phyloP scores from a whole-genome alignment of 2,329 filamentous ascomycete genomes.

The Coniochaeta ligniaria region DNA sequence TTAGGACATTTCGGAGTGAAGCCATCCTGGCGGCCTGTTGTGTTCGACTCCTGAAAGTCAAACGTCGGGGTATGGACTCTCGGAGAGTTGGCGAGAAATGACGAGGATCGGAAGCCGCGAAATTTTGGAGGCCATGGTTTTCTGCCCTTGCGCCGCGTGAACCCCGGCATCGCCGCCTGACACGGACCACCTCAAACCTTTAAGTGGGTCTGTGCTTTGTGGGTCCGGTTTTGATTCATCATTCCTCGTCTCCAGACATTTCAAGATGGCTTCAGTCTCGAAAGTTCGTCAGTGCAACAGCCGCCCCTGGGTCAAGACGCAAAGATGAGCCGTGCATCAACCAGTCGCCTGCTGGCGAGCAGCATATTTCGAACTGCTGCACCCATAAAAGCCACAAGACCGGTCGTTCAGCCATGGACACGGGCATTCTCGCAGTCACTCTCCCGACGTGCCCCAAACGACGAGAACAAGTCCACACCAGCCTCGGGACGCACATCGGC shows the following conservation, averaged over 20 bases:
- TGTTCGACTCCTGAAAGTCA: constrained; percentile 18
- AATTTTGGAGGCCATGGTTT: constrained; percentile 4
- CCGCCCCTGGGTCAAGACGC: not conserved
- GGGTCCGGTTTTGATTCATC: not conserved
- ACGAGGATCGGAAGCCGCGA: constrained; percentile 1
- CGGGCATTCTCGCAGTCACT: constrained; percentile 15
- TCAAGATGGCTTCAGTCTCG: not conserved
- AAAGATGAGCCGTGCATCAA: constrained; percentile 14
- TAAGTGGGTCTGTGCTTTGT: not conserved
- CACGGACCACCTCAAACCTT: not conserved
- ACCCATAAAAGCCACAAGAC: constrained; percentile 4
- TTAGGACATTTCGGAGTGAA: constrained; percentile 27
- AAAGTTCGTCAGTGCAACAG: not conserved
- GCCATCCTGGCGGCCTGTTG: constrained; percentile 35
- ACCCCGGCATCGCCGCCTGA: not conserved
- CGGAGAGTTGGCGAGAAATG: constrained; percentile 5
- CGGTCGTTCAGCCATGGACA: constrained; percentile 12
- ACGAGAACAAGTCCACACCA: not conserved
- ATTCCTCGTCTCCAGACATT: not conserved
- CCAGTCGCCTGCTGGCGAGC: constrained; percentile 15
- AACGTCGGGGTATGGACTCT: constrained; percentile 17
- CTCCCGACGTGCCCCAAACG: not conserved
- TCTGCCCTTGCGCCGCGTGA: not conserved
- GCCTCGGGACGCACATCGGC: not conserved
- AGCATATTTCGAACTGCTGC: constrained; percentile 10